Percentiles rank a stretch among this genome's conserved stretches.
phyloP scores from a whole-genome alignment of 2,329 filamentous ascomycete genomes.

The Pseudocercospora cruenta region DNA sequence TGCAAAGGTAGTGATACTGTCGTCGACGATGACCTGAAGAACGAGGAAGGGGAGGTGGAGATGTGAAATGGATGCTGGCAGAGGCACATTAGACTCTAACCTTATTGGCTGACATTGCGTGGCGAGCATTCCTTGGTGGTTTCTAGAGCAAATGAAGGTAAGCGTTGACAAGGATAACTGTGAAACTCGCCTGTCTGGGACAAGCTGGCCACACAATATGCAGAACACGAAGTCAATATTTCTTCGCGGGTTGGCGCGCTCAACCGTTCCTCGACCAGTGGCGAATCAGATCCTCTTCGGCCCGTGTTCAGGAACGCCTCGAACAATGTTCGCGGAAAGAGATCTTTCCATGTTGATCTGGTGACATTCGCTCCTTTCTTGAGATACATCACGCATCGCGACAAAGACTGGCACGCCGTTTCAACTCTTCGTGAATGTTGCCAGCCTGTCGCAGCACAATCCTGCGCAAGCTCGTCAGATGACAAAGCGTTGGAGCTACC shows the following conservation, averaged over 20 bases:
- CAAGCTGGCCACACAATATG: neutral
- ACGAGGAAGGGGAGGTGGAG: neutral
- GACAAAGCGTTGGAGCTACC: neutral
- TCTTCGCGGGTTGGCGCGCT: neutral
- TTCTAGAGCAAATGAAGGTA: conserved; percentile 1
- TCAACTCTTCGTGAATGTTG: neutral
- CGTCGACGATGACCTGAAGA: neutral
- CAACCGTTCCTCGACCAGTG: neutral
- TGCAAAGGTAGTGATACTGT: conserved; percentile 6
- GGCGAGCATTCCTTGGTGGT: neutral
- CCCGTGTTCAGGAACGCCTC: neutral
- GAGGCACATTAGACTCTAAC: neutral
- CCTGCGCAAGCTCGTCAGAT: too few species aligned
- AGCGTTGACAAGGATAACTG: neutral
- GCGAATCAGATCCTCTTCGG: neutral
- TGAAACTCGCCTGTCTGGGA: neutral
- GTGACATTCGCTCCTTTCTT: neutral
- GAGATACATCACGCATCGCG: too few species aligned
- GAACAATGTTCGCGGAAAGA: too few species aligned
- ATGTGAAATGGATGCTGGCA: conserved; percentile 1
- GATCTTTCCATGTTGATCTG: too few species aligned
- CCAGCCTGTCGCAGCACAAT: too few species aligned
- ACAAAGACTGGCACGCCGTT: neutral
- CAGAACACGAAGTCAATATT: conserved; percentile 4
- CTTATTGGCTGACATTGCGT: neutral